phyloP scores from a whole-genome alignment of 805 yeast genomes.

The Wickerhamiella australiensis region DNA sequence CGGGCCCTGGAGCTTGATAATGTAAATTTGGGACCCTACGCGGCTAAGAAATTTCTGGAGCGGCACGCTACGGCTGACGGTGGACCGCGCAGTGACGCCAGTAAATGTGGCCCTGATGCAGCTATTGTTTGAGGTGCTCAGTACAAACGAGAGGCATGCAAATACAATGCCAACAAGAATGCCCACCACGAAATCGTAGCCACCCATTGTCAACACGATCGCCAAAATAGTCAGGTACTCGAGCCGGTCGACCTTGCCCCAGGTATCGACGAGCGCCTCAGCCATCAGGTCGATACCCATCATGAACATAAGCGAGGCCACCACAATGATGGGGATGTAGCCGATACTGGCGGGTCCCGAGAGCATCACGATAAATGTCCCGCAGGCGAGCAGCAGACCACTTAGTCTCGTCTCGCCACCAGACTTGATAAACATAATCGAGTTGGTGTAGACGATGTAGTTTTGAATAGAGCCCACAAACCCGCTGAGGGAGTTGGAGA shows the following conservation, averaged over 20 bases:
- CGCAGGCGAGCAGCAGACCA: constrained; percentile 76
- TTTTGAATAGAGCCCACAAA: constrained; percentile 80
- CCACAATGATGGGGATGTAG: constrained; percentile 89
- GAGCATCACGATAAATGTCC: constrained; percentile 69
- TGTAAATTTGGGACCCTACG: constrained; percentile 84
- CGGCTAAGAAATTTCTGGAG: constrained; percentile 74
- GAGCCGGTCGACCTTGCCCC: constrained; percentile 56
- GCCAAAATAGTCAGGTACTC: constrained; percentile 77
- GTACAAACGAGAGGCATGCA: constrained; percentile 92
- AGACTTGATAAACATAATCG: constrained; percentile 79
- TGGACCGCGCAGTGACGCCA: constrained; percentile 81
- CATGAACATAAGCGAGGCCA: constrained; percentile 80
- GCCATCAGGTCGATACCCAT: constrained; percentile 81
- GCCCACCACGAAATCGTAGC: constrained; percentile 88
- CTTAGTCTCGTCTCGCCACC: constrained; percentile 87
- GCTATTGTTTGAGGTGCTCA: constrained; percentile 75
- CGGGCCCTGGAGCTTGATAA: constrained; percentile 76
- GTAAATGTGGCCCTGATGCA: constrained; percentile 72
- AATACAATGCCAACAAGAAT: constrained; percentile 78
- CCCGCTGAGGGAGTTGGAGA: constrained; percentile 79
- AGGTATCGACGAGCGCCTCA: constrained; percentile 78
- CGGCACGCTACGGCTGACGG: constrained; percentile 80
- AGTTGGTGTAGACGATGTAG: constrained; percentile 88
- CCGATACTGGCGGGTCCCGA: constrained; percentile 91
- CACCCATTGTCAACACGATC: constrained; percentile 91